These are phyloP conservation scores for Cylindrotheca fusiformis DNA, from an alignment of 108 stramenopile genomes.

Conservation along the genomic window DNA sequence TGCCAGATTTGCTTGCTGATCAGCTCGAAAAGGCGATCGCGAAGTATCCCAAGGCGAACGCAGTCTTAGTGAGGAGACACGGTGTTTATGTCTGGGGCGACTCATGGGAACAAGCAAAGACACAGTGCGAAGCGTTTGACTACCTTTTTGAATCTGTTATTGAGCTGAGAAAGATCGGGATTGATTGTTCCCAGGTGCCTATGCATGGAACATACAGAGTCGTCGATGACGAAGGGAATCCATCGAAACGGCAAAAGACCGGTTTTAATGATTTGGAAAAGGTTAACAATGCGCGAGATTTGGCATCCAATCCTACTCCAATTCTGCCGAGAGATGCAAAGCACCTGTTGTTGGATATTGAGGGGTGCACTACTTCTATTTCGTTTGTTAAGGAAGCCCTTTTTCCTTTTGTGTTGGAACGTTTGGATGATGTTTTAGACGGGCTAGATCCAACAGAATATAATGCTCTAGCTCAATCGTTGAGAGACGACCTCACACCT, in stretches of 20 bases:
- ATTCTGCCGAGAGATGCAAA: slow-evolving; percentile 75
- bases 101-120: slow-evolving; percentile 95
- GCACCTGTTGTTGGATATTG: slow-evolving; percentile 88
- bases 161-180: slow-evolving; percentile 67
- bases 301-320: slow-evolving; percentile 50
- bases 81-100: slow-evolving; percentile 97
- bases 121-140: slow-evolving; percentile 93
- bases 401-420: slow-evolving; percentile 70
- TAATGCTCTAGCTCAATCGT: slow-evolving; percentile 12
- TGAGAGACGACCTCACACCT: slow-evolving; percentile 26
- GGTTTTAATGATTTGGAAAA: slow-evolving; percentile 56
- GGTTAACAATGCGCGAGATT: slow-evolving; percentile 47
- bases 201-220: slow-evolving; percentile 48
- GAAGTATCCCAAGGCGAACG: slow-evolving; percentile 86
- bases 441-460: slow-evolving; percentile 9
- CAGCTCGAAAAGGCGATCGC: slow-evolving; percentile 71
- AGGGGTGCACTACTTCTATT: slow-evolving; percentile 92
- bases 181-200: slow-evolving; percentile 57
- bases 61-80: slow-evolving; percentile 92
- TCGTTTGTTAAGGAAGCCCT: slow-evolving; percentile 89
- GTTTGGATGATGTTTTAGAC: slow-evolving; percentile 41
- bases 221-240: slow-evolving; percentile 17
- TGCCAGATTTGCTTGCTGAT: slow-evolving; percentile 82
- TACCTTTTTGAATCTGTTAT: slow-evolving; percentile 88
- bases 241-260: slow-evolving; percentile 33